Evolutionary conservation across 345 rosid genomes (phyloP).

Genomic region (Eucalyptus leucophloia): DNA sequence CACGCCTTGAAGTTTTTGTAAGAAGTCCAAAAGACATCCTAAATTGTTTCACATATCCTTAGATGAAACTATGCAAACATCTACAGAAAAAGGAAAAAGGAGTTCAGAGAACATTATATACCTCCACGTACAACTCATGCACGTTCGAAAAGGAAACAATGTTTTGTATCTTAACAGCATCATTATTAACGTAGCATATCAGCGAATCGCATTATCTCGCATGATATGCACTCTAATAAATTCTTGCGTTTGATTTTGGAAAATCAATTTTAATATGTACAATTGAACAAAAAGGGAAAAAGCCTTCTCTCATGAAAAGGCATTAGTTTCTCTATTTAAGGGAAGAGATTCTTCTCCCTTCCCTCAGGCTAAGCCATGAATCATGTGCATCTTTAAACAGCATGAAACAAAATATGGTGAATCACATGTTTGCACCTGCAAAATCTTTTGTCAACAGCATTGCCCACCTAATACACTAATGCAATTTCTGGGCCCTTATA

Average conservation of each 20-base stretch:
- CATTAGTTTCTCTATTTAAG: not conserved
- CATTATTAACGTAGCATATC: too few species aligned
- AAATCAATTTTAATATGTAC: not conserved
- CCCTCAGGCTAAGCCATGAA: not conserved
- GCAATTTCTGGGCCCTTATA: not conserved
- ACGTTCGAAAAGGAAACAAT: not conserved
- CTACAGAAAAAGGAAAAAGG: not conserved
- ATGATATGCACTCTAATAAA: not conserved
- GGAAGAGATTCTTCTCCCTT: not conserved
- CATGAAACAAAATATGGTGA: not conserved
- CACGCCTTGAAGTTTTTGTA: accelerated
- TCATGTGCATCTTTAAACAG: not conserved
- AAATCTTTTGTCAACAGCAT: not conserved
- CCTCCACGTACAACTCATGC: not conserved
- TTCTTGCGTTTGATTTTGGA: not conserved
- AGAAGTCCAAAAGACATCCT: not conserved
- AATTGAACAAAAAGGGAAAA: not conserved
- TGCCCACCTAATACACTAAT: not conserved
- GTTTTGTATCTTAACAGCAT: not conserved
- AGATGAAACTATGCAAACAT: not conserved
- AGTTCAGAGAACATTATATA: not conserved
- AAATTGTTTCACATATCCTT: not conserved
- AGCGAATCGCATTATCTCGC: not conserved
- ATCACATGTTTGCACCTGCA: not conserved
- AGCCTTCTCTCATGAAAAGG: not conserved